Evolutionary conservation across 768 basidiomycete genomes (phyloP).

Genomic region (Leccinum disarticulatum): DNA sequence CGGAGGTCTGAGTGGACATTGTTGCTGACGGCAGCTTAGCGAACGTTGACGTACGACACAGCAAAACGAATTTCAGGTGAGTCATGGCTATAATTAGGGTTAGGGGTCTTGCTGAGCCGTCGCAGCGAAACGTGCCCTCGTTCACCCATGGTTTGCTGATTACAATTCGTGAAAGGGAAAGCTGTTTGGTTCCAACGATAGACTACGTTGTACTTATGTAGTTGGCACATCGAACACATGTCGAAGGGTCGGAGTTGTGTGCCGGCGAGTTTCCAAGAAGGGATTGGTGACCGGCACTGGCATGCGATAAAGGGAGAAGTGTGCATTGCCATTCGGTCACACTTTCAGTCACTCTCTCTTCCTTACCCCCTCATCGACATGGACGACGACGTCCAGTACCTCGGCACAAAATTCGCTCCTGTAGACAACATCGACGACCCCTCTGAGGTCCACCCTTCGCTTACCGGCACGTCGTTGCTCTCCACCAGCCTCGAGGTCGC

Average conservation of each 20-base stretch:
- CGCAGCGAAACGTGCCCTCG: constrained; percentile 56
- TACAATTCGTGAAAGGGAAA: constrained; percentile 35
- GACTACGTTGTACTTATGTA: constrained; percentile 21
- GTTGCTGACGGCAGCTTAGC: constrained; percentile 35
- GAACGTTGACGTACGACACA: constrained; percentile 82
- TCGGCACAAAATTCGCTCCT: constrained; percentile 44
- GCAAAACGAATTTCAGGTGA: constrained; percentile 89
- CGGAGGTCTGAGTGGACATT: not conserved
- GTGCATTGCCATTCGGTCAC: constrained; percentile 35
- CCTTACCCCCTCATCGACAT: constrained; percentile 24
- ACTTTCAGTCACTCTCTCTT: constrained; percentile 20
- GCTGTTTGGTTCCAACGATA: constrained; percentile 15
- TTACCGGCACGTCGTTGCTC: constrained; percentile 43
- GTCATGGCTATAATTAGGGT: constrained; percentile 17
- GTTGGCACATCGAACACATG: not conserved
- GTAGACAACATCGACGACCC: constrained; percentile 29
- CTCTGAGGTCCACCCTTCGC: constrained; percentile 29
- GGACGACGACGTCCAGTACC: constrained; percentile 64
- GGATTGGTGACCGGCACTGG: constrained; percentile 19
- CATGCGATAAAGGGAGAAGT: constrained; percentile 26
- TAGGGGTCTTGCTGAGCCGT: constrained; percentile 2
- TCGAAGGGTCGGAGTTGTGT: constrained; percentile 3
- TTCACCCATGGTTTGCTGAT: constrained; percentile 53
- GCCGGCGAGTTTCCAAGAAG: constrained; percentile 28
- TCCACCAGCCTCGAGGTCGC: constrained; percentile 10